Base-by-base conservation (phyloP, 129 eudicot genomes). In the Calendula officinalis region DNA sequence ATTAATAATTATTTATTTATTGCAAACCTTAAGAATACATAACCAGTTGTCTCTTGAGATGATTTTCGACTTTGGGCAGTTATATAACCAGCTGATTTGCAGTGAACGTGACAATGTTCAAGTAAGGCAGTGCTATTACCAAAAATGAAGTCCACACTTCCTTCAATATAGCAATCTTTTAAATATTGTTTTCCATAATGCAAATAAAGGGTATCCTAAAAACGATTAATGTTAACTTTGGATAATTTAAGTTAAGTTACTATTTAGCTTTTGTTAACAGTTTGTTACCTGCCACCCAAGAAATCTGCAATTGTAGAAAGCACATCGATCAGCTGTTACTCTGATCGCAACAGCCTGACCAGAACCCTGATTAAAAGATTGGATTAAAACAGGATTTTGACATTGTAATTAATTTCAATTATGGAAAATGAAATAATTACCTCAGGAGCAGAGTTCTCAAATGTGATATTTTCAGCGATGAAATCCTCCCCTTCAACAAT, bases 401-500 rank as follows among this genome's bases (percentile, higher is more conserved):
- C 49, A 44, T 32, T 12, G 15, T 45, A 47, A 22, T 42, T 6
- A 15, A 4, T 49, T 69, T 62, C 43, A 69, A 30, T 8, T 13
- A 58, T 8, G 47, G 58, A 46, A 47, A 37, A 69, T 44, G 45
- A 10, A 46, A 51, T 27, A 7, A 47, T 6, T 22, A 90, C 97
- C 91, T 90, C 74, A 3, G 91, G 91, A 66, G 97, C 95, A 67
- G 83, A 81, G 67, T 86, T 90, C 67, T 90, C 87, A 56, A 90
- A 90, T 40, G 97, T 86, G 66, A 90, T 63, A 43, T 90, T 90
- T 78, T 90, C 97, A 70, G 95, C 97, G 70, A 90, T 84, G 52
- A 90, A 90, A 64, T 90, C 97, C 80, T 86, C 97, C 16, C 97
- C 97, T 80, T 90, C 97, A 33, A 90, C 89, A 43, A 90, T 86